These are phyloP conservation scores for Aspergillus candidus DNA, from an alignment of 2,329 filamentous ascomycete genomes.

Conservation along the genomic window DNA sequence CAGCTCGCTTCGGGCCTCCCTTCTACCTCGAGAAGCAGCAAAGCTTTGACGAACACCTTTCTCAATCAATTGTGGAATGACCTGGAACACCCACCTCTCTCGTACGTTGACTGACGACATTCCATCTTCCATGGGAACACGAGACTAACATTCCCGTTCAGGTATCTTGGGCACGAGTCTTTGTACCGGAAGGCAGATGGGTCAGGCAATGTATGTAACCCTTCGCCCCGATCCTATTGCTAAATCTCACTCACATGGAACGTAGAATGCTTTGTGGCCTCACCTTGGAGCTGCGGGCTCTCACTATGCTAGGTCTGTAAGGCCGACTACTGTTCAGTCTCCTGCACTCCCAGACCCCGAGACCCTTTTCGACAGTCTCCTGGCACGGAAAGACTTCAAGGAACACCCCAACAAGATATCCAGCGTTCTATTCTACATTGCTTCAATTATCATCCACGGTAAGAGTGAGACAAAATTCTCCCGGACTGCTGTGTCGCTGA, in stretches of 20 bases:
- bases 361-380: conserved; percentile 61
- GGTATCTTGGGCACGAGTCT: conserved; percentile 34
- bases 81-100: conserved; percentile 50
- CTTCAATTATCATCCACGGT: conserved; percentile 60
- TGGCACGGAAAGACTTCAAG: conserved; percentile 57
- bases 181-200: conserved; percentile 33
- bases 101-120: conserved; percentile 31
- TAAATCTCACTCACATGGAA: conserved; percentile 8
- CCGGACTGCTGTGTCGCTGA: conserved; percentile 12
- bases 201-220: conserved; percentile 33
- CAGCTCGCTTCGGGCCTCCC: conserved; percentile 35
- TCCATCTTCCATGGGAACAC: conserved; percentile 20
- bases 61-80: conserved; percentile 51
- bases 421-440: conserved; percentile 68
- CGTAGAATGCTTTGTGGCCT: conserved; percentile 56
- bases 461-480: conserved; percentile 5
- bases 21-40: conserved; percentile 28
- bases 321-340: conserved; percentile 50
- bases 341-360: conserved; percentile 59
- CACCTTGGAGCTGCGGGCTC: conserved; percentile 59
- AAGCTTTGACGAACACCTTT: conserved; percentile 45
- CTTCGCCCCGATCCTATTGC: conserved; percentile 14
- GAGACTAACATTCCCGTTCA: conserved; percentile 9
- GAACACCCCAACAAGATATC: conserved; percentile 68
- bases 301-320: conserved; percentile 64